Conservation (phyloP, 352 stramenopile species). For the Thalassiosira hispida region DNA sequence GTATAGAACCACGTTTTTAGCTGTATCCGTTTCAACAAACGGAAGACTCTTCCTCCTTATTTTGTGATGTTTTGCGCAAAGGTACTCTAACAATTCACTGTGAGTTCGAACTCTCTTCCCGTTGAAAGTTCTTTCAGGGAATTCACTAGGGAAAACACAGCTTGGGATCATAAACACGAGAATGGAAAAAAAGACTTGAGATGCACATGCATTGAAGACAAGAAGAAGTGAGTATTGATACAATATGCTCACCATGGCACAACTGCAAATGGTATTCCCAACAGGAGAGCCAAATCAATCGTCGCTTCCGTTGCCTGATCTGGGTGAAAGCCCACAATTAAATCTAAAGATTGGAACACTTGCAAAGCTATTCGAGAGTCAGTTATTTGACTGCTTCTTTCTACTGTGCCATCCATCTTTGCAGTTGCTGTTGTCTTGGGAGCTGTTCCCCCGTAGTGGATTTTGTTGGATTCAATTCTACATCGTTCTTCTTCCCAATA, state of each 20-base stretch:
- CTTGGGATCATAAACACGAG: conserved; percentile 74
- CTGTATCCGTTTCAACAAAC: conserved; percentile 71
- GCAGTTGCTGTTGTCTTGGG: conserved; percentile 7
- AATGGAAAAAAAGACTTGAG: conserved; percentile 46
- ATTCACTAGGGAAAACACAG: conserved; percentile 93
- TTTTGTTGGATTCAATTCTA: conserved; percentile 36
- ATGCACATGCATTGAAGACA: neutral
- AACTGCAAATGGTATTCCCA: conserved; percentile 90
- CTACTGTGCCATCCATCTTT: neutral
- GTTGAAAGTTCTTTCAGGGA: conserved; percentile 76
- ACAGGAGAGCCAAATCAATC: conserved; percentile 89
- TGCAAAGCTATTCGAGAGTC: conserved; percentile 29
- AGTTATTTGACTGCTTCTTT: conserved; percentile 26
- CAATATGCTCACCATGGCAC: conserved; percentile 39
- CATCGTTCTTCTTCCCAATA: conserved; percentile 42
- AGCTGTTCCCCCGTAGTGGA: conserved; percentile 31
- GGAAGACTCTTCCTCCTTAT: conserved; percentile 44
- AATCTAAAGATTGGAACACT: conserved; percentile 38
- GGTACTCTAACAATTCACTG: conserved; percentile 66
- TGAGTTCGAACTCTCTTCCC: conserved; percentile 60
- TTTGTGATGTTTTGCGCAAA: conserved; percentile 47
- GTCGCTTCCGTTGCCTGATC: conserved; percentile 92
- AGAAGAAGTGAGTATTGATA: neutral
- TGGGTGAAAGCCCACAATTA: conserved; percentile 93
- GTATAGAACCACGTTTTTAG: conserved; percentile 75